phyloP scores from a whole-genome alignment of 495 filamentous ascomycete genomes.

The Bacidia rubella region DNA sequence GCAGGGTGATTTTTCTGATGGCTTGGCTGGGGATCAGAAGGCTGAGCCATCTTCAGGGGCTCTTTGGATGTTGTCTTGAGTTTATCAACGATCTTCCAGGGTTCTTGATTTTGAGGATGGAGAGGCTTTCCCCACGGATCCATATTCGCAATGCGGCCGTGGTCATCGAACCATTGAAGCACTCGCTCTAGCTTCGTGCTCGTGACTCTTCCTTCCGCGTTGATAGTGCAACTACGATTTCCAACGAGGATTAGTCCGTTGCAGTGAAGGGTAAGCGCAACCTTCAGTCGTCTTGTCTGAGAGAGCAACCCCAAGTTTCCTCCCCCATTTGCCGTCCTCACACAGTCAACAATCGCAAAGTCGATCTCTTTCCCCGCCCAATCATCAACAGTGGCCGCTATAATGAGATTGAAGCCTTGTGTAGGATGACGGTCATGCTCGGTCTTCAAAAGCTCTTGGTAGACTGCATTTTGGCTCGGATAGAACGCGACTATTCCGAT shows the following conservation, averaged over 20 bases:
- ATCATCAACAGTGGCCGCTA: background rate
- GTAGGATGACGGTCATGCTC: background rate
- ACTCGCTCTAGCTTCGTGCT: background rate
- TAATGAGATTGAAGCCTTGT: background rate
- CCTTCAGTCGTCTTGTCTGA: background rate
- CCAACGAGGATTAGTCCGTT: conserved; percentile 1
- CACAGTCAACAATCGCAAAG: background rate
- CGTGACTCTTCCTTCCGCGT: background rate
- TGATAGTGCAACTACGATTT: background rate
- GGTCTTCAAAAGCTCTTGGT: background rate
- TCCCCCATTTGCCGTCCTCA: background rate
- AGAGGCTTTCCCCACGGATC: background rate
- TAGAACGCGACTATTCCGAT: conserved; percentile 1
- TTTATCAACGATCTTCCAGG: background rate
- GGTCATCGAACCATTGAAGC: background rate
- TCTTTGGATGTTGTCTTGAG: too few relatives aligned
- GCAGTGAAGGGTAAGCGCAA: background rate
- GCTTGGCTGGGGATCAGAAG: background rate
- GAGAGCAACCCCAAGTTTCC: background rate
- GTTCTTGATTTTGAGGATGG: background rate
- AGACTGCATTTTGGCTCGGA: background rate
- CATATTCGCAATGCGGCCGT: background rate
- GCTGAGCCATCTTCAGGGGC: background rate
- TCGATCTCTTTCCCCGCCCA: background rate
- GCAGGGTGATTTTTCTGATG: background rate